phyloP scores from a whole-genome alignment of 2,329 filamentous ascomycete species.

The Aspergillus sp. region DNA sequence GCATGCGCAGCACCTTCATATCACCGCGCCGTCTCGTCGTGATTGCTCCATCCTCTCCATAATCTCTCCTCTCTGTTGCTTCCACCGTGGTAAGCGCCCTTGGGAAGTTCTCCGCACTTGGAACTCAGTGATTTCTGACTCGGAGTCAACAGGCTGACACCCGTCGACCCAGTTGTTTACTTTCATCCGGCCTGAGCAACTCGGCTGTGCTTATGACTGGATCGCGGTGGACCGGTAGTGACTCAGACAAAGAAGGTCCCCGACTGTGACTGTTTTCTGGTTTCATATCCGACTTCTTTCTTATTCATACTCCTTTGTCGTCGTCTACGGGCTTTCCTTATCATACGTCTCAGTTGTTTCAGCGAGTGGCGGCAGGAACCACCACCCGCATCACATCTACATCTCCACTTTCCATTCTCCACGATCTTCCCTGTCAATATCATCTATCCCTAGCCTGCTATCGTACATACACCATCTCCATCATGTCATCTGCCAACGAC shows the following conservation, averaged over 20 bases:
- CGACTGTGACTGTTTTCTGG: constrained; percentile 1
- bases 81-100: too few species aligned
- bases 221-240: constrained; percentile 4
- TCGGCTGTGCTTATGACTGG: constrained; percentile 7
- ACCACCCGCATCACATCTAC: background rate
- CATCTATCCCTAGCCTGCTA: background rate
- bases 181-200: background rate
- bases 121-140: too few species aligned
- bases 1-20: constrained; percentile 1
- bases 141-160: background rate
- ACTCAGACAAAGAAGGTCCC: constrained; percentile 12
- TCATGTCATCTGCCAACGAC: constrained; percentile 44
- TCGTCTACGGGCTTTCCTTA: background rate
- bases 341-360: background rate
- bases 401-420: background rate
- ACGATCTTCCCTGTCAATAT: background rate
- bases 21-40: background rate
- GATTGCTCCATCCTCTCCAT: background rate
- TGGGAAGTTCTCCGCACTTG: too few species aligned
- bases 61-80: too few species aligned
- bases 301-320: background rate
- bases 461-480: background rate
- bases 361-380: constrained; percentile 1
- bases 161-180: background rate
- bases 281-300: constrained; percentile 2